These are phyloP conservation scores for Dothistroma septosporum DNA, from an alignment of 2,329 filamentous ascomycete species.

Conservation along the genomic window DNA sequence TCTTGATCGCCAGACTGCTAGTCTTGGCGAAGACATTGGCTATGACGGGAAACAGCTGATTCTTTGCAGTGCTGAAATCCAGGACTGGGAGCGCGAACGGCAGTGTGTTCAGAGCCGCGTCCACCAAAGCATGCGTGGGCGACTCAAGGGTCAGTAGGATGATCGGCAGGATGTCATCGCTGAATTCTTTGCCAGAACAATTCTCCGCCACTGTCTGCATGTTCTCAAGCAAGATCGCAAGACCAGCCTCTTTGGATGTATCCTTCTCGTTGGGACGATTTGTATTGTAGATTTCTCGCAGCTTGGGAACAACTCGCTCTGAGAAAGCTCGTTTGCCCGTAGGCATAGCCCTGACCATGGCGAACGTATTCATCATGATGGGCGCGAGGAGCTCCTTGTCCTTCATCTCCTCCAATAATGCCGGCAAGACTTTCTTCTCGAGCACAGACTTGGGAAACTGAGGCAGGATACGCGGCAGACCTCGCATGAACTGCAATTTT, in stretches of 20 bases:
- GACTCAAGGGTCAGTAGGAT: conserved; percentile 81
- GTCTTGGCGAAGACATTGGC: conserved; percentile 88
- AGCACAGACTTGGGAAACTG: conserved; percentile 92
- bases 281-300: conserved; percentile 77
- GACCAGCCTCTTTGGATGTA: conserved; percentile 75
- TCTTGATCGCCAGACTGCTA: conserved; percentile 89
- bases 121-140: conserved; percentile 81
- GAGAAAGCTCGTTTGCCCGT: conserved; percentile 73
- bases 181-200: conserved; percentile 86
- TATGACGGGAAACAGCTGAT: conserved; percentile 90
- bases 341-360: conserved; percentile 75
- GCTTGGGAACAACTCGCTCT: conserved; percentile 76
- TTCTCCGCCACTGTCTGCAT: conserved; percentile 72
- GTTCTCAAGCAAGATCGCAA: conserved; percentile 88
- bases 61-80: conserved; percentile 95
- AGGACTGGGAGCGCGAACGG: conserved; percentile 79
- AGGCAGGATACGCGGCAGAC: conserved; percentile 77
- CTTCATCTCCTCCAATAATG: conserved; percentile 86
- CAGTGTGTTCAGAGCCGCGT: conserved; percentile 74
- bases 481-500: conserved; percentile 86
- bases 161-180: conserved; percentile 88
- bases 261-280: conserved; percentile 66
- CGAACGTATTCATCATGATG: conserved; percentile 88
- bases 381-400: conserved; percentile 80
- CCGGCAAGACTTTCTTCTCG: conserved; percentile 89